These are phyloP conservation scores for Fusarium annulatum DNA, from an alignment of 2,329 filamentous ascomycete species.

Conservation along the genomic window DNA sequence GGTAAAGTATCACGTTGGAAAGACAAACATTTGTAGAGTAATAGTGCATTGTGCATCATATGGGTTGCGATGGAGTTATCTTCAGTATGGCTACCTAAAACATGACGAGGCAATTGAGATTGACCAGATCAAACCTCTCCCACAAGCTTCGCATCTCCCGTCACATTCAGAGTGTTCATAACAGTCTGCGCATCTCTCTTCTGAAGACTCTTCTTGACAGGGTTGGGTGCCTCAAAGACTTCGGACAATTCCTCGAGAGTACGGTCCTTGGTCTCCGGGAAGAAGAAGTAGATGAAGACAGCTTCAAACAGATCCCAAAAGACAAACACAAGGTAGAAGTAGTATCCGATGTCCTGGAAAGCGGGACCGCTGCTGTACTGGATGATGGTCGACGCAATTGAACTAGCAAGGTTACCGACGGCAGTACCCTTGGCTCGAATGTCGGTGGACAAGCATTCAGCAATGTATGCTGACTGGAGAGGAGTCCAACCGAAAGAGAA, in stretches of 20 bases:
- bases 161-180: constrained; percentile 53
- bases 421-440: constrained; percentile 60
- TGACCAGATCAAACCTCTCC: neutral
- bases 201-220: constrained; percentile 58
- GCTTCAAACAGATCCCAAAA: constrained; percentile 58
- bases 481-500: constrained; percentile 64
- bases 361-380: constrained; percentile 58
- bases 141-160: constrained; percentile 44
- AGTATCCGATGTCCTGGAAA: constrained; percentile 56
- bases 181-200: constrained; percentile 57
- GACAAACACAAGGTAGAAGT: constrained; percentile 59
- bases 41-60: neutral
- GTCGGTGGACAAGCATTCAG: constrained; percentile 57
- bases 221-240: constrained; percentile 60
- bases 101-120: neutral
- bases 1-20: neutral
- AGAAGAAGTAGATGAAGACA: constrained; percentile 61
- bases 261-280: constrained; percentile 59
- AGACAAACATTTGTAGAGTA: neutral
- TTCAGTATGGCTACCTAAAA: neutral
- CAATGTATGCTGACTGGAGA: constrained; percentile 61
- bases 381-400: constrained; percentile 53
- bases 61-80: neutral
- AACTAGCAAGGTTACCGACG: constrained; percentile 55
- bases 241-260: constrained; percentile 65